phyloP scores from a whole-genome alignment of 2,329 filamentous ascomycete species.

The Lasiodiplodia gonubiensis region DNA sequence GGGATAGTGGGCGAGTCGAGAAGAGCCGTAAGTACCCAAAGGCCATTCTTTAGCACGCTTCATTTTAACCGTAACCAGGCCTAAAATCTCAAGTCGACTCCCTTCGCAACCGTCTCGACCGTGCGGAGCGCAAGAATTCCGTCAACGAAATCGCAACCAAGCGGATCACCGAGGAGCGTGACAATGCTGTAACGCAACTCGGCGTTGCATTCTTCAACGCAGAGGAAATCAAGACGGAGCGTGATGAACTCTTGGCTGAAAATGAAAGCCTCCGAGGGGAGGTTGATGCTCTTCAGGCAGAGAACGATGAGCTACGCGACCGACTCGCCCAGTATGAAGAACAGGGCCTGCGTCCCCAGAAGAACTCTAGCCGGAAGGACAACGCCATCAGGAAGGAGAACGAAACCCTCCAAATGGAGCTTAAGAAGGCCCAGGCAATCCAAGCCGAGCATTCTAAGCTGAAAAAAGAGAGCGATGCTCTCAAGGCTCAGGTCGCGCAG shows the following conservation, averaged over 20 bases:
- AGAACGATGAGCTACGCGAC: slow-evolving; percentile 40
- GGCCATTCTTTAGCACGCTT: neutral
- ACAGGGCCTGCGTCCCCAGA: slow-evolving; percentile 43
- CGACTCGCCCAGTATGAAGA: slow-evolving; percentile 42
- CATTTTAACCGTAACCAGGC: slow-evolving; percentile 44
- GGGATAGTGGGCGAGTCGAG: slow-evolving; percentile 53
- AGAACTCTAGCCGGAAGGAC: slow-evolving; percentile 41
- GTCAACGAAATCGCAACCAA: slow-evolving; percentile 69
- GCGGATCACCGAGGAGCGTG: slow-evolving; percentile 67
- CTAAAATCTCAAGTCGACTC: slow-evolving; percentile 66
- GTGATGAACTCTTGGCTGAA: slow-evolving; percentile 44
- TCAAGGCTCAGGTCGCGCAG: slow-evolving; percentile 76
- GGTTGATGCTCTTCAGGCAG: slow-evolving; percentile 32
- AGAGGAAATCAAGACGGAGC: slow-evolving; percentile 56
- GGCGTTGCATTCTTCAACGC: slow-evolving; percentile 66
- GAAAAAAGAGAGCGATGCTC: slow-evolving; percentile 70
- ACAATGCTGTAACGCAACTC: slow-evolving; percentile 67
- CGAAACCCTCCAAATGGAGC: slow-evolving; percentile 41
- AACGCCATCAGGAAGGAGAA: slow-evolving; percentile 44
- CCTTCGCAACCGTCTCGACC: slow-evolving; percentile 66
- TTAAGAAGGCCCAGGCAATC: slow-evolving; percentile 30
- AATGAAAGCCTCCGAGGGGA: slow-evolving; percentile 46
- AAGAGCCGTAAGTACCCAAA: slow-evolving; percentile 60
- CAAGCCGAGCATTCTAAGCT: slow-evolving; percentile 60
- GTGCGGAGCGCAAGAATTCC: slow-evolving; percentile 66